These are phyloP conservation scores for Amaranthus tricolor DNA, from an alignment of 179 eudicot genomes.

Conservation along the genomic window DNA sequence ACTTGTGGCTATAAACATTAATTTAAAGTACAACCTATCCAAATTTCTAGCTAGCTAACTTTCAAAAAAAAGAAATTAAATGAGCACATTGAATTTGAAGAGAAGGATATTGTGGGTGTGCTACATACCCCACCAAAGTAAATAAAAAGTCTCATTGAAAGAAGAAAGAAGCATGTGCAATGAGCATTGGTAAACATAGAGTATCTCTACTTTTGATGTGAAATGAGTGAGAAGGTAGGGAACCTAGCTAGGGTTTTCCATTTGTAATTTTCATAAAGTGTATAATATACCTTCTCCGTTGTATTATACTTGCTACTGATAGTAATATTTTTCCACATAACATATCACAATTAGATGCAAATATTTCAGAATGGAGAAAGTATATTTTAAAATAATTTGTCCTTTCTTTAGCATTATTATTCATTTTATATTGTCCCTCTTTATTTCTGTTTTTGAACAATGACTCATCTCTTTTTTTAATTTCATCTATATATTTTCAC, in stretches of 20 bases:
- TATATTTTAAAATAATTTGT: too few relatives aligned
- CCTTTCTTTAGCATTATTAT: too few relatives aligned
- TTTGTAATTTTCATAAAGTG: constrained; percentile 25
- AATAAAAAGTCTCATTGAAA: constrained; percentile 33
- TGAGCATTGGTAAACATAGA: constrained; percentile 40
- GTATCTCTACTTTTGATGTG: constrained; percentile 56
- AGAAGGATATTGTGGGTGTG: constrained; percentile 14
- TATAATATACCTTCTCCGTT: too few relatives aligned
- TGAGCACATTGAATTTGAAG: not conserved
- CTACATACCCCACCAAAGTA: constrained; percentile 30
- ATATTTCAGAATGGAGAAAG: too few relatives aligned
- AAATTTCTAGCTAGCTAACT: constrained; percentile 5
- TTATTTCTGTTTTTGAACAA: too few relatives aligned
- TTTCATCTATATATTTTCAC: too few relatives aligned
- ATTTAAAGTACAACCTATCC: constrained; percentile 20
- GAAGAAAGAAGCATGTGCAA: constrained; percentile 60
- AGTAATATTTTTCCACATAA: too few relatives aligned
- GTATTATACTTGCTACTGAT: too few relatives aligned
- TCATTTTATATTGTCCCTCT: too few relatives aligned
- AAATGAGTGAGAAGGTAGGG: constrained; percentile 18
- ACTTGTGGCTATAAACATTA: constrained; percentile 10
- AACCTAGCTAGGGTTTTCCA: constrained; percentile 36
- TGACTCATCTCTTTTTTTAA: too few relatives aligned
- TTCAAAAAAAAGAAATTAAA: not conserved
- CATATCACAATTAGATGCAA: too few relatives aligned